Base-by-base conservation (phyloP, 352 stramenopile genomes). In the Phytophthora europaea region DNA sequence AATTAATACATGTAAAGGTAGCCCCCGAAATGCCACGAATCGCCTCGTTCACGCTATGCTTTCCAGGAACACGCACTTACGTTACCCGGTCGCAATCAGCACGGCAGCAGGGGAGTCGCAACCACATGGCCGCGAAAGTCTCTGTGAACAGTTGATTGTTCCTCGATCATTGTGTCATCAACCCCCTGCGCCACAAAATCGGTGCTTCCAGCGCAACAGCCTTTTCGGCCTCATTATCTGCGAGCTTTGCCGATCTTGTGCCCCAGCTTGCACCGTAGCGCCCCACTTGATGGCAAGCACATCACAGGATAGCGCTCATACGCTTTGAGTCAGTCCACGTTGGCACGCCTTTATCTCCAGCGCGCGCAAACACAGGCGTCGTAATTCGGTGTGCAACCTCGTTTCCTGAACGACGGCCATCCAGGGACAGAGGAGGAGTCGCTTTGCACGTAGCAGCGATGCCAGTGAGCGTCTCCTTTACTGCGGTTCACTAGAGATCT, bases 101-200 rank as follows among this genome's bases (percentile, higher is more conserved):
- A 74, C 38, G 15, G 56, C 52, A 74, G 61, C 61, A 69, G 48
- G 63, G 69, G 38, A 55, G 33, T 15, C 51, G 23, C 67, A 9
- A 6, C 40, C 66, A 65, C 53, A 68, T 75, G 67, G 61, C 36
- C 23, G 22, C 16, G 12, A 68, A 47, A 53, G 23, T 34, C 56
- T 50, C n/a, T 55, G 70, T 70, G 59, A 77, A 40, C 65, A 63
- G 45, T 74, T 65, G 70, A 70, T 77, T 73, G 70, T 62, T 70
- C 65, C 60, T 23, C 9, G 9, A 8, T 12, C 36, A 18, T 45
- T 45, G 28, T 28, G 59, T 15, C 18, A 51, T 26, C 55, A 50
- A 64, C 18, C 51, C 57, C 36, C 48, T 57, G 6, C 33, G 50
- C 50, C 56, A 76, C 57, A 73, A 61, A 69, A 15, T 61, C 57